Evolutionary conservation across 192 early-diverging fungal genomes (phyloP).

Genomic region (Linnemannia hyalina): DNA sequence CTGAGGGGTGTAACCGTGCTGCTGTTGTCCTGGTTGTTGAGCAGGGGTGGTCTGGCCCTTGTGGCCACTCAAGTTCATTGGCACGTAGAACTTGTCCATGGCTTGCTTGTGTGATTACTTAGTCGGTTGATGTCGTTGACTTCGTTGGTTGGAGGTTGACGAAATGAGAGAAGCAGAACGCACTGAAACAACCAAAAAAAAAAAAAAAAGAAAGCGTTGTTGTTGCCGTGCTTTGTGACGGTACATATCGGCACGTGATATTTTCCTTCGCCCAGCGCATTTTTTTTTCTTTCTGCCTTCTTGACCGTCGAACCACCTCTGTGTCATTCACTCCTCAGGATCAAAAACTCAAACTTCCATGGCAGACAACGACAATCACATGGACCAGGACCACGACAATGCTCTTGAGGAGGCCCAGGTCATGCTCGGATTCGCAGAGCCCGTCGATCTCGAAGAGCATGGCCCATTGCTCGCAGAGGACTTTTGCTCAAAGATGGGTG

Average conservation of each 20-base stretch:
- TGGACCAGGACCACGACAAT: slow-evolving; percentile 12
- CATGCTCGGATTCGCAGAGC: slow-evolving; percentile 82
- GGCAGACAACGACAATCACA: slow-evolving; percentile 19
- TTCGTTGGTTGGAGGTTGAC: no score
- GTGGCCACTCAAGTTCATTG: not conserved
- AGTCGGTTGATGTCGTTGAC: no score
- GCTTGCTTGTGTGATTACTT: not conserved
- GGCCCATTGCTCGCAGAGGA: slow-evolving; percentile 67
- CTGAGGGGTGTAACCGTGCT: not conserved
- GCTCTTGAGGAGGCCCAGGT: slow-evolving; percentile 26
- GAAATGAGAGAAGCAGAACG: not conserved
- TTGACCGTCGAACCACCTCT: not conserved
- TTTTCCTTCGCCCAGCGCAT: not conserved
- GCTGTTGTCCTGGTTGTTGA: not conserved
- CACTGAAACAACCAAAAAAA: not conserved
- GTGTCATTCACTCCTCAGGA: not conserved
- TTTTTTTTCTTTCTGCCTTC: not conserved
- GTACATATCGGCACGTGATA: not conserved
- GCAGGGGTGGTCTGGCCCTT: not conserved
- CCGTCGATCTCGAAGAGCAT: slow-evolving; percentile 64
- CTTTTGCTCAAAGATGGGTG: slow-evolving; percentile 92
- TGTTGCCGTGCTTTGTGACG: not conserved
- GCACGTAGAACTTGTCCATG: not conserved
- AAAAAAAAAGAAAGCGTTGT: not conserved
- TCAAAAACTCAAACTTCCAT: not conserved